Conservation (phyloP, 2,329 filamentous ascomycete genomes). For the Clonostachys chloroleuca region DNA sequence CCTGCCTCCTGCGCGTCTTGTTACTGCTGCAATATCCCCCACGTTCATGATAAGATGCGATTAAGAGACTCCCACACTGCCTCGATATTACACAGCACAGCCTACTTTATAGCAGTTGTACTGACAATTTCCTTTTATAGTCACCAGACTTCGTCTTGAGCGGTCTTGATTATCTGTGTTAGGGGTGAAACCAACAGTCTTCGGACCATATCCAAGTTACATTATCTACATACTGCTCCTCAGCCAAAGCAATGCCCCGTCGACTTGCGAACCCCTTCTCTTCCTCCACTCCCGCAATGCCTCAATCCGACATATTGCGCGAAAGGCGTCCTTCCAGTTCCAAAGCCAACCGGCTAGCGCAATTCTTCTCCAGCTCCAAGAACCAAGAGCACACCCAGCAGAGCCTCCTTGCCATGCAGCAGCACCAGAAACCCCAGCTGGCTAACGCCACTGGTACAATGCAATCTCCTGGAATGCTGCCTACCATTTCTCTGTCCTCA, state of each 20-base stretch:
- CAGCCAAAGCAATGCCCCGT: constrained; percentile 47
- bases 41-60: no score
- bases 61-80: no score
- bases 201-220: no score
- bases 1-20: no score
- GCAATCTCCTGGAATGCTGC: constrained; percentile 71
- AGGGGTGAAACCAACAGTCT: no score
- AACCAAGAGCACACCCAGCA: constrained; percentile 66
- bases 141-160: no score
- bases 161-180: no score
- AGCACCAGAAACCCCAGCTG: constrained; percentile 32
- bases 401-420: constrained; percentile 63
- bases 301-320: constrained; percentile 40
- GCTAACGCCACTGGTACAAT: constrained; percentile 57
- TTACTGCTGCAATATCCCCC: no score
- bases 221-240: no score
- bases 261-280: constrained; percentile 54
- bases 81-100: no score
- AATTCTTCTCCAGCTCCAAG: constrained; percentile 80
- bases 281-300: constrained; percentile 37
- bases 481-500: constrained; percentile 87
- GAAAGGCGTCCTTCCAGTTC: constrained; percentile 57
- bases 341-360: constrained; percentile 73
- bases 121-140: no score
- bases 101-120: no score